Base-by-base conservation (phyloP, 257 asterid species). In the Solanum ahanhuiri region DNA sequence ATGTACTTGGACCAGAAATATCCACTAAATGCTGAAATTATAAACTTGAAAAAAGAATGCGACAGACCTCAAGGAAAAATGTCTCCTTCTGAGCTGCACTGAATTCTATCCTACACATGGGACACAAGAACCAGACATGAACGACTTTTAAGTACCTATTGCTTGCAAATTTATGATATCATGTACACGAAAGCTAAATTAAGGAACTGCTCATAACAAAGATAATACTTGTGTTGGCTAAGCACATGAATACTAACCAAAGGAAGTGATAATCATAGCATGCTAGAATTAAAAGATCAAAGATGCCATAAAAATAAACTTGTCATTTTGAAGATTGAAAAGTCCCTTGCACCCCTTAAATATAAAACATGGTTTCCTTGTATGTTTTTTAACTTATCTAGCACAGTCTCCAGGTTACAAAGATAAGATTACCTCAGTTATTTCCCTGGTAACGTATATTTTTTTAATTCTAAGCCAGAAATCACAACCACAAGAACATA, bases 31-130 rank as follows among this genome's bases (percentile, higher is more conserved):
- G n/a, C 22, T 28, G n/a, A 23, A 77, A 77, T 43, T 25, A 77
- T 43, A 28, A 41, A 64, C 64, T 63, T 20, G 82, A 81, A 86
- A 92, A 72, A 35, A 72, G 51, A 72, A 72, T 72, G 81, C 1
- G 63, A 77, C 83, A 25, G 63, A 96, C 99, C 98, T 95, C 95
- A 82, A 90, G 89, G 89, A 96, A 94, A 91, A 94, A 89, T 85
- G 92, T 87, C 90, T 94, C 98, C 93, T 91, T 95, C 87, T 93
- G 98, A 57, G 92, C 90, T 87, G 90, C 92, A 81, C 96, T 86
- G 89, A 96, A 94, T 84, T 95, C 99, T 66, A 93, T 91, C 99
- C 99, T 96, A 82, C 85, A 89, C 64, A 88, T 86, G 82, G 86
- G 89, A 87, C 75, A 89, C 63, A 85, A 35, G 87, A 89, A 87